phyloP scores from a whole-genome alignment of 257 asterid genomes.

The Misopates orontium region DNA sequence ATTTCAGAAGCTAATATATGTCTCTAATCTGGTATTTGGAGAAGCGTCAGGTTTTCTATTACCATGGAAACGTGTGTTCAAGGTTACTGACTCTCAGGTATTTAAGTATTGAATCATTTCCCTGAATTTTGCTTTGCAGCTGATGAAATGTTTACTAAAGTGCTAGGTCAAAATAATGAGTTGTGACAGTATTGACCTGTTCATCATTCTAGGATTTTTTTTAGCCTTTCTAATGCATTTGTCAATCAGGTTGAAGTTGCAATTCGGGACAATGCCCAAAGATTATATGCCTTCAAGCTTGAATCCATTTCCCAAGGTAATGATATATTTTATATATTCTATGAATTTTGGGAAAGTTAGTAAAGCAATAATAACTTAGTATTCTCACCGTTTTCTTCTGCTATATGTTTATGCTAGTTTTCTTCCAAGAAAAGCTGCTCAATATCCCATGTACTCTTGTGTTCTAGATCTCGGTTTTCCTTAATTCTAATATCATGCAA shows the following conservation, averaged over 20 bases:
- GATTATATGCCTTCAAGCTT: conserved; percentile 73
- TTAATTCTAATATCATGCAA: conserved; percentile 11
- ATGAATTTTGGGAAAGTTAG: not conserved
- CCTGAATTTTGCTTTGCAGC: not conserved
- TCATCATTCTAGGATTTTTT: conserved; percentile 7
- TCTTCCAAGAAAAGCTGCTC: not conserved
- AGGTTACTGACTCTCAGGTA: conserved; percentile 95
- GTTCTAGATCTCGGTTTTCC: conserved; percentile 5
- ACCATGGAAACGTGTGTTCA: conserved; percentile 99
- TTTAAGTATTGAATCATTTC: conserved; percentile 14
- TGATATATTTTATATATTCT: not conserved
- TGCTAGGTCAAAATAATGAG: conserved; percentile 14
- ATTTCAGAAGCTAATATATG: conserved; percentile 94
- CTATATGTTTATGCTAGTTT: conserved; percentile 1
- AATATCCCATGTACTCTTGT: not conserved
- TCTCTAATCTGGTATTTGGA: conserved; percentile 93
- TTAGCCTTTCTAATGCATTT: conserved; percentile 15
- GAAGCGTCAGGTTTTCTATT: conserved; percentile 90
- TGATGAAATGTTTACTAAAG: not conserved
- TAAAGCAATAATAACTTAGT: conserved; percentile 8
- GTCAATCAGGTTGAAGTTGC: conserved; percentile 87
- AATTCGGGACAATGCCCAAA: conserved; percentile 86
- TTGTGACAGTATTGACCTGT: not conserved
- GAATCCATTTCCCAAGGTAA: conserved; percentile 73
- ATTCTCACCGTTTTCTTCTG: not conserved